Percentiles rank a stretch among this genome's conserved stretches.
phyloP scores from a whole-genome alignment of 1,139 yeast genomes.

The Geotrichum aggregatum region DNA sequence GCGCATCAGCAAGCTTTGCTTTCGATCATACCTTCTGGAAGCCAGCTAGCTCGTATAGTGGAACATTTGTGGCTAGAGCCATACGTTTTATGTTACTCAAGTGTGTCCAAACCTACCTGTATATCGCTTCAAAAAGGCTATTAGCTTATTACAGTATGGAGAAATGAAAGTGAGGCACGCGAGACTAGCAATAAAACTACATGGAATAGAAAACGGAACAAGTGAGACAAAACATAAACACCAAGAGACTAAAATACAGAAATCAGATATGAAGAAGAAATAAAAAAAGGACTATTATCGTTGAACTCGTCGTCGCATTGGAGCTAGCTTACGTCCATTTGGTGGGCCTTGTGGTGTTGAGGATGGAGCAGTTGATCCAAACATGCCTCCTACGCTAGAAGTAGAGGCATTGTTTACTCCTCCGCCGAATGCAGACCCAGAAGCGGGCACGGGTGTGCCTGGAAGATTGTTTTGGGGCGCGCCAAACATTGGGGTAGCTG shows the following conservation, averaged over 20 bases:
- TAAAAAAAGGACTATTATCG: background rate
- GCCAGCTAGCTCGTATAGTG: no score
- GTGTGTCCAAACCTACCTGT: no score
- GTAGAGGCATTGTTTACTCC: background rate
- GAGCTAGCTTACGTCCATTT: constrained; percentile 16
- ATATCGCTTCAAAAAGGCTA: no score
- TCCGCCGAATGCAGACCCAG: constrained; percentile 1
- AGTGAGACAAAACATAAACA: background rate
- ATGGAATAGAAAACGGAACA: background rate
- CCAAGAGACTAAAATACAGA: background rate
- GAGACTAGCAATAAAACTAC: background rate
- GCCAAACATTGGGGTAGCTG: constrained; percentile 7
- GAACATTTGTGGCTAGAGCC: no score
- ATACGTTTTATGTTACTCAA: no score
- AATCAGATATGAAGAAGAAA: background rate
- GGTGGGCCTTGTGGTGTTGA: constrained; percentile 10
- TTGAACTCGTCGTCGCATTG: constrained; percentile 15
- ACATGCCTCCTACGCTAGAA: background rate
- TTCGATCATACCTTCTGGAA: background rate
- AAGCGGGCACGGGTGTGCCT: background rate
- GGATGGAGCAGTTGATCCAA: background rate
- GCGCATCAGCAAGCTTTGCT: background rate
- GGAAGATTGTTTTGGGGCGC: background rate
- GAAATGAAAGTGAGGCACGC: background rate
- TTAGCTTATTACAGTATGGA: no score